Evolutionary conservation across 495 filamentous ascomycete species (phyloP), one percentile per base, ranked within the genome.

Genomic region (Neurospora tetraspora): DNA sequence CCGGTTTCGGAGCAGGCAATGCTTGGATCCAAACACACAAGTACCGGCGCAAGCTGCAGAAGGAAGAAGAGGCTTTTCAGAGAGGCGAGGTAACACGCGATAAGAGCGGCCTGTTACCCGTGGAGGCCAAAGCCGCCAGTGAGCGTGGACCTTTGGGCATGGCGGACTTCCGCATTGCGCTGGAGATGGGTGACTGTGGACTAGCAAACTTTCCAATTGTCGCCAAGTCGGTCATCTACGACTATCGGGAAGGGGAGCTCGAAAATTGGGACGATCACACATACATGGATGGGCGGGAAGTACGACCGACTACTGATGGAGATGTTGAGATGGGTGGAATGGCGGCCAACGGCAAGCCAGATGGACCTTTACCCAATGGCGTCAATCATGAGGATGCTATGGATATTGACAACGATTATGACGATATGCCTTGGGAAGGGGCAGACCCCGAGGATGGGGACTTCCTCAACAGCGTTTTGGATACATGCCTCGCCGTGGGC

Each of bases 151-250:
- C 91, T 1, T 81, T 98, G 4, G 88, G 90, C 9, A 92, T 95
- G 81, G 88, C 89, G 47, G 96, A 98, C 81, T 79, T 98, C 47
- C 85, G 91, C 69, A 80, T 97, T 23, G 89, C 92, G 3, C 78
- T 97, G 12, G 87, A 91, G 75, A 82, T 97, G 45, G 91, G 91
- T 0, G 89, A 93, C 74, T 89, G 88, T 69, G 87, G 90, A 36
- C 83, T 97, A 31, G 89, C 89, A 14, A 90, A 93, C 75, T 93
- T 96, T 85, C 92, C 92, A 0, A 83, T 92, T 36, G 84, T 96
- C 16, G 85, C 89, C 42, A 88, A 91, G 72, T 87, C 89, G 72
- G 89, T 97, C 71, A 86, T 92, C 81, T 87, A 89, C 72, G 86
- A 86, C 6, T 93, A 92, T 74, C 85, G 92, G 69, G 93, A 94